Evolutionary conservation across 495 filamentous ascomycete genomes (phyloP).

Genomic region (Chaetomium tenue): DNA sequence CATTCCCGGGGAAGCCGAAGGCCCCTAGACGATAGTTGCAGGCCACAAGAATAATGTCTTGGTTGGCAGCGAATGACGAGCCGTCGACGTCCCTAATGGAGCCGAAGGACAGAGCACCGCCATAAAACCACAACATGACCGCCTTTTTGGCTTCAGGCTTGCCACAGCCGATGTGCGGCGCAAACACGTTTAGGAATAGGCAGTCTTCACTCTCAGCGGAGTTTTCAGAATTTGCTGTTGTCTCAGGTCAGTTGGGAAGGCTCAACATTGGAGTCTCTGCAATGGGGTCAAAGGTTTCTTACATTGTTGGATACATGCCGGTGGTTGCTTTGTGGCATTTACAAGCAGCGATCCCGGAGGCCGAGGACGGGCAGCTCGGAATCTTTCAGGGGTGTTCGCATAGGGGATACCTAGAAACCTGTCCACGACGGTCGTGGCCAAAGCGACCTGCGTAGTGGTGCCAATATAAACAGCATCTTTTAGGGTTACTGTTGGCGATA

Average conservation of each 20-base stretch:
- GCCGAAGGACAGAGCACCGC: neutral
- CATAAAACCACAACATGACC: conserved; percentile 8
- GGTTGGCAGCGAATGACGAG: neutral
- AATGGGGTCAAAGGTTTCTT: neutral
- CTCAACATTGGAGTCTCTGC: neutral
- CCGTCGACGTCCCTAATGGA: neutral
- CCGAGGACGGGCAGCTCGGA: neutral
- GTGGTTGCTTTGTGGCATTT: neutral
- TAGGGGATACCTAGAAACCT: neutral
- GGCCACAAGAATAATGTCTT: neutral
- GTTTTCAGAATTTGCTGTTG: no score
- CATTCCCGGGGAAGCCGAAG: conserved; percentile 3
- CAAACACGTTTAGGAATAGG: neutral
- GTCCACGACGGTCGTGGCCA: neutral
- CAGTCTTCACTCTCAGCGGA: conserved; percentile 5
- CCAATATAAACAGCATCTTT: neutral
- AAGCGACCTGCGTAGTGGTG: neutral
- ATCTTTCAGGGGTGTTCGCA: neutral
- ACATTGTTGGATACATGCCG: conserved; percentile 7
- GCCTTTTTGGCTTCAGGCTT: neutral
- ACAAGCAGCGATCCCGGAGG: neutral
- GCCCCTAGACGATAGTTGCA: neutral
- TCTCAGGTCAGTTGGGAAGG: neutral
- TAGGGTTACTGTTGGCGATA: neutral
- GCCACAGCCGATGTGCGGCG: neutral